These are phyloP conservation scores for Fusarium heterosporum DNA, from an alignment of 2,329 filamentous ascomycete species.

Conservation along the genomic window DNA sequence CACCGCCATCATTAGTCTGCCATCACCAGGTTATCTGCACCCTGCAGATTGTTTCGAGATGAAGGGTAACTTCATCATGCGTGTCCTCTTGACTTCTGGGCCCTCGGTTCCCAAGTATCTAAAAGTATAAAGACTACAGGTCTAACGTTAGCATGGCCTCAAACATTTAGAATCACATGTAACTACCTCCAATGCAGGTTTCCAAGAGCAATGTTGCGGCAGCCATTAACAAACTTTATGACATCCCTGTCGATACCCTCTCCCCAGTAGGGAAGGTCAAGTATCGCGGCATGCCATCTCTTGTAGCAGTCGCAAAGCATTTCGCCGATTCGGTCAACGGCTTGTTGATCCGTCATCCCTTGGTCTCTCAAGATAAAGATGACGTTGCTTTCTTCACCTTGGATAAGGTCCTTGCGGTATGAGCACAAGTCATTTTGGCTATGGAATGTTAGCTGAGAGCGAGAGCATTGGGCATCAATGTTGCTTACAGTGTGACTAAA, in stretches of 20 bases:
- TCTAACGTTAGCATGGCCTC: background rate
- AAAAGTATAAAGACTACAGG: slow-evolving; percentile 18
- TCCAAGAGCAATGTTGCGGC: slow-evolving; percentile 26
- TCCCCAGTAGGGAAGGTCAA: slow-evolving; percentile 25
- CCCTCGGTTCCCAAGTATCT: slow-evolving; percentile 16
- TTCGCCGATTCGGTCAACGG: slow-evolving; percentile 26
- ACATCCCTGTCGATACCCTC: slow-evolving; percentile 24
- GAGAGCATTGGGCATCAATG: background rate
- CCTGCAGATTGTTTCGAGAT: background rate
- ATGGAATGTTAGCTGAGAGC: background rate
- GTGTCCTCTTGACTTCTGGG: slow-evolving; percentile 18
- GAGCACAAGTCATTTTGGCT: slow-evolving; percentile 30
- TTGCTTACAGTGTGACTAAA: slow-evolving; percentile 17
- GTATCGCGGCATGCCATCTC: slow-evolving; percentile 20
- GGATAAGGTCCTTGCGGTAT: slow-evolving; percentile 23
- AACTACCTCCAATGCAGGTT: slow-evolving; percentile 23
- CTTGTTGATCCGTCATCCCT: slow-evolving; percentile 25
- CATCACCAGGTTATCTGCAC: too few species aligned
- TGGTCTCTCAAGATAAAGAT: slow-evolving; percentile 28
- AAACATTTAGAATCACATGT: rapidly evolving
- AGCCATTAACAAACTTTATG: slow-evolving; percentile 28
- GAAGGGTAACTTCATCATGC: slow-evolving; percentile 26
- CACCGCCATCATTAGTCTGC: too few species aligned
- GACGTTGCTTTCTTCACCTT: slow-evolving; percentile 27
- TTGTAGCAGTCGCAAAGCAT: slow-evolving; percentile 26